Base-by-base conservation (phyloP, 1,139 yeast genomes). In the Pichia sp. region DNA sequence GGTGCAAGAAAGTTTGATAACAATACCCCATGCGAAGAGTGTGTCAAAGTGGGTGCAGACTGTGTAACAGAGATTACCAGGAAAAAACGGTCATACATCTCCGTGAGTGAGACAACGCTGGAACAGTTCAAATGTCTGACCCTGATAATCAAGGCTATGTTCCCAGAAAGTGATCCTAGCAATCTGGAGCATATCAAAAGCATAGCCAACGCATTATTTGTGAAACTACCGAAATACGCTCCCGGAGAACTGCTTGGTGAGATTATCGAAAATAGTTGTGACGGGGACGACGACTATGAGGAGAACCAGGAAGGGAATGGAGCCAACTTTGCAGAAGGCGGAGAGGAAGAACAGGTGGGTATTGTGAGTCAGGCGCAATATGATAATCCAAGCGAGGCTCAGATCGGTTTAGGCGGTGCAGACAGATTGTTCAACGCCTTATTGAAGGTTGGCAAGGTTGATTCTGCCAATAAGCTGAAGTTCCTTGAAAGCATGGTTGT, bases 81-180 rank as follows among this genome's bases (percentile, higher is more conserved):
- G 42, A 66, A 73, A 52, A 63, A 70, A 49, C 58, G 70, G 12
- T 64, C 67, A 1, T 62, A 64, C 46, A 68, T 67, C 6, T 67
- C 73, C 0, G 58, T 52, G 3, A 55, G 53, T 55, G 59, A 56
- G 51, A 57, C 66, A 29, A 71, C 71, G 51, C 64, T 68, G 49
- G 51, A 69, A 30, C 73, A 72, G 4, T 59, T 68, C 34, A 70
- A 68, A 58, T 67, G 73, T 44, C 57, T 73, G 38, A 48, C 64
- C n/a, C 55, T 63, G 24, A 59, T 75, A 16, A 64, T 75, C 1
- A 62, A 62, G 14, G 71, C 71, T 0, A 58, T 73, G n/a, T 70
- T 66, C 49, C 78, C 78, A 0, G 71, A 72, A 17, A 61, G 66
- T 12, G 76, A 74, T 55, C 65, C 68, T 30, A 64, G 69, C 50